Evolutionary conservation across 768 basidiomycete genomes (phyloP).

Genomic region (Termitomyces eurrhizus): DNA sequence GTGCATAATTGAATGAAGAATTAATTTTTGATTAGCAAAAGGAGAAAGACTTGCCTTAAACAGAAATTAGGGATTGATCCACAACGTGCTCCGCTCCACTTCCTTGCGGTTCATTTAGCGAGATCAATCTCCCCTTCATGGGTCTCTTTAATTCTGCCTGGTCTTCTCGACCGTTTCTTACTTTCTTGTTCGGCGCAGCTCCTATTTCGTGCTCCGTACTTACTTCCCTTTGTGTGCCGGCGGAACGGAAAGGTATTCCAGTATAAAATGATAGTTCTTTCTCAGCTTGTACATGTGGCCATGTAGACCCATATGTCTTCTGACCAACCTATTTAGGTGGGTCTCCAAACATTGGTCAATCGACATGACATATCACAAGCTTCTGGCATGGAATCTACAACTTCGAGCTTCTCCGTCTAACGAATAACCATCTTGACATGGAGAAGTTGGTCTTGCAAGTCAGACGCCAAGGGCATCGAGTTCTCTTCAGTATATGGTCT

Average conservation of each 20-base stretch:
- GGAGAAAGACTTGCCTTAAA: constrained; percentile 1
- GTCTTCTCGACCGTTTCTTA: neutral
- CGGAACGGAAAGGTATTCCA: neutral
- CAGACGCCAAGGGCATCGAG: neutral
- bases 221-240: neutral
- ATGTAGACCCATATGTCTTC: neutral
- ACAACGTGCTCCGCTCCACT: constrained; percentile 9
- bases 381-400: neutral
- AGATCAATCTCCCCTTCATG: neutral
- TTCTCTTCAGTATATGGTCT: neutral
- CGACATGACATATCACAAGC: neutral
- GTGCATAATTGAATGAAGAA: neutral
- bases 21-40: neutral
- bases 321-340: neutral
- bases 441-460: neutral
- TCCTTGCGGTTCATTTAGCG: neutral
- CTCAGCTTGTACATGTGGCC: neutral
- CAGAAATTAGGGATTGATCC: constrained; percentile 4
- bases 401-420: neutral
- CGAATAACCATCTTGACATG: neutral
- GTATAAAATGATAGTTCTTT: neutral
- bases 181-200: neutral
- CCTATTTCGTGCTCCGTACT: neutral
- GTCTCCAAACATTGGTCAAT: neutral
- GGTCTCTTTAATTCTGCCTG: neutral